A percentile compares a stretch with the other conserved stretches of the same genome.
phyloP scores from a whole-genome alignment of 495 filamentous ascomycete species.

The Physcia stellaris region DNA sequence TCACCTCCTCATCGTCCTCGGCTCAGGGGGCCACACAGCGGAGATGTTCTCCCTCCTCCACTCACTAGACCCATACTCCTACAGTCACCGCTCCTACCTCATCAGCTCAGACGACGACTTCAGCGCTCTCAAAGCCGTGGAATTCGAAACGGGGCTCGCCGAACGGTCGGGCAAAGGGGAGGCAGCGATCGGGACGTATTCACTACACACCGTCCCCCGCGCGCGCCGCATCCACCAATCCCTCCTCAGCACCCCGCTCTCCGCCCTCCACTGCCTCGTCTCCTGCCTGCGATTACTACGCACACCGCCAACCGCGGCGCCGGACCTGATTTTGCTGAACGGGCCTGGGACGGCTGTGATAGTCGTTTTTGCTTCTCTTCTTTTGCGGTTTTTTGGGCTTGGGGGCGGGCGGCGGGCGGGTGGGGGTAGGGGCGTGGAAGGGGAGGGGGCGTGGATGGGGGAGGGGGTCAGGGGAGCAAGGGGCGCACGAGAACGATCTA shows the following conservation, averaged over 20 bases:
- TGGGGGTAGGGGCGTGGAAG: neutral
- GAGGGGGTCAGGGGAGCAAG: neutral
- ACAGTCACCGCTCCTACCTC: slow-evolving; percentile 67
- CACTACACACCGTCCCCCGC: slow-evolving; percentile 50
- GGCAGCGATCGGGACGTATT: slow-evolving; percentile 22
- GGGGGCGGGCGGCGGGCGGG: slow-evolving; percentile 18
- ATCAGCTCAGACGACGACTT: slow-evolving; percentile 64
- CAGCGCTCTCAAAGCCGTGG: slow-evolving; percentile 49
- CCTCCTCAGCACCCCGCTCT: slow-evolving; percentile 50
- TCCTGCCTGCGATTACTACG: slow-evolving; percentile 30
- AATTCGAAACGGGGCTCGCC: slow-evolving; percentile 39
- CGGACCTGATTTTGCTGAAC: slow-evolving; percentile 72
- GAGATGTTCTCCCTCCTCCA: slow-evolving; percentile 80
- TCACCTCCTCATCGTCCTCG: slow-evolving; percentile 72
- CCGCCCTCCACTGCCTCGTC: slow-evolving; percentile 43
- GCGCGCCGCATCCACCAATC: slow-evolving; percentile 69
- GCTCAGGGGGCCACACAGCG: slow-evolving; percentile 85
- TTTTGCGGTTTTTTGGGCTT: slow-evolving; percentile 48
- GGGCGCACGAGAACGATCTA: slow-evolving; percentile 70
- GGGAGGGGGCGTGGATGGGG: too few species aligned
- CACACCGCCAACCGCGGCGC: slow-evolving; percentile 22
- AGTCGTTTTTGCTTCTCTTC: slow-evolving; percentile 51
- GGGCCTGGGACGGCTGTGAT: slow-evolving; percentile 81
- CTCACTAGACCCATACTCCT: slow-evolving; percentile 30
- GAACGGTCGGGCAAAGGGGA: slow-evolving; percentile 3